These are phyloP conservation scores for Glaciozyma martinii DNA, from an alignment of 768 basidiomycete genomes.

Conservation along the genomic window DNA sequence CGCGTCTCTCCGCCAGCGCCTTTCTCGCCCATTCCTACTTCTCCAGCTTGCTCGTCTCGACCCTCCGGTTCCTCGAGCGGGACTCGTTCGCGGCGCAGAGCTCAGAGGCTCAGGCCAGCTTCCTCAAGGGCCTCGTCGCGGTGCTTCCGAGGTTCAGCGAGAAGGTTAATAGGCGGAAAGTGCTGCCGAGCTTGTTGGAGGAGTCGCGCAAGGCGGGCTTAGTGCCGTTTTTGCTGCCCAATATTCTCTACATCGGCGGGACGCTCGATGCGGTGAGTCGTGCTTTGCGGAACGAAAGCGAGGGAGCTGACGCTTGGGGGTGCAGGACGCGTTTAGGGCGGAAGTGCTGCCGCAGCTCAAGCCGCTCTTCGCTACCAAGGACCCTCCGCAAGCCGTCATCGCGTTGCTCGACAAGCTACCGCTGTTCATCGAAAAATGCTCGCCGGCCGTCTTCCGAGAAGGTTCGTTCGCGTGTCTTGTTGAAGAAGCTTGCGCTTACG, in stretches of 20 bases:
- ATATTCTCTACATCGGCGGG: conserved; percentile 81
- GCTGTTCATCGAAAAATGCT: conserved; percentile 80
- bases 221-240: conserved; percentile 88
- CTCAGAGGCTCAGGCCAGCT: conserved; percentile 88
- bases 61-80: conserved; percentile 88
- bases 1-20: conserved; percentile 65
- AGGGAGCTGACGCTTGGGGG: background rate
- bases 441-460: conserved; percentile 74
- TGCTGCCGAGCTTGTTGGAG: conserved; percentile 83
- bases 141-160: conserved; percentile 82
- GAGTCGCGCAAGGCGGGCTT: conserved; percentile 84
- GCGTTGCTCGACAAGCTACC: conserved; percentile 81
- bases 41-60: conserved; percentile 88
- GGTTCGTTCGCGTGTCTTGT: conserved; percentile 47
- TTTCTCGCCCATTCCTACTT: conserved; percentile 57
- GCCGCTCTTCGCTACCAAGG: conserved; percentile 79
- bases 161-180: conserved; percentile 73
- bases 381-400: conserved; percentile 95
- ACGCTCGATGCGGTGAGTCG: conserved; percentile 51
- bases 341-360: conserved; percentile 77
- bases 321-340: conserved; percentile 59
- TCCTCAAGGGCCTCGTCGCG: conserved; percentile 74
- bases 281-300: background rate
- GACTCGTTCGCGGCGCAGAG: conserved; percentile 91
- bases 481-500: background rate